Evolutionary conservation across 805 yeast genomes (phyloP), one percentile per base, ranked within the genome.

Genomic region (Wickerhamomyces chambardii): DNA sequence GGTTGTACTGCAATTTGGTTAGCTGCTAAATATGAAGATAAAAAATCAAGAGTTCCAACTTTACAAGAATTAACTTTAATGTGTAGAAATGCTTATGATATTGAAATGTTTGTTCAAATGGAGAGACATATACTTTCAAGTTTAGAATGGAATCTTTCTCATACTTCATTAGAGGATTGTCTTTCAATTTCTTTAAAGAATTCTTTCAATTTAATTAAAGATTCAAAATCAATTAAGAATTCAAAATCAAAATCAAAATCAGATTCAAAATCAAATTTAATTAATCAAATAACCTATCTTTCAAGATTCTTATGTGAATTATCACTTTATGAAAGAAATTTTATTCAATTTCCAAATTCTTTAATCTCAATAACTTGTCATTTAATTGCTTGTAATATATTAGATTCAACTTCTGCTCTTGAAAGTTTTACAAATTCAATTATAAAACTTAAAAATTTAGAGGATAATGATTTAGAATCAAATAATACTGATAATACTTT

Each of bases 1-100:
- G 89, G 90, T 22, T 78, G 90, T 44, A 81, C 94, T 1, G 81
- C 95, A 19, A 61, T 87, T 32, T 85, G 95, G 95, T 74, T 87
- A 15, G 92, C 95, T 3, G 74, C 92, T 31, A 87, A 87, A 53
- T 66, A 74, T 32, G 73, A 72, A 42, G 86, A 84, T 42, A 75
- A 75, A 52, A 72, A 85, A 48, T 70, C 69, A 38, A 63, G 78
- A 36, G 71, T 78, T 26, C 90, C 90, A 15, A 71, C 78, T 25
- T 64, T 80, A 37, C 64, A 68, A 31, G 89, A 82, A 45, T 67
- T 83, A 36, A 69, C 75, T 29, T 66, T 68, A 45, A 64, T 82
- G 51, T 80, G 90, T 53, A 78, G 85, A 29, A 65, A 69, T 42
- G 69, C 69, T 10, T 84, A 82, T 50, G 79, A 74, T 40, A 63